A percentile compares a stretch with the other conserved stretches of the same genome.
Conservation (phyloP, 768 basidiomycete species). For the Rhodotorula babjevae region DNA sequence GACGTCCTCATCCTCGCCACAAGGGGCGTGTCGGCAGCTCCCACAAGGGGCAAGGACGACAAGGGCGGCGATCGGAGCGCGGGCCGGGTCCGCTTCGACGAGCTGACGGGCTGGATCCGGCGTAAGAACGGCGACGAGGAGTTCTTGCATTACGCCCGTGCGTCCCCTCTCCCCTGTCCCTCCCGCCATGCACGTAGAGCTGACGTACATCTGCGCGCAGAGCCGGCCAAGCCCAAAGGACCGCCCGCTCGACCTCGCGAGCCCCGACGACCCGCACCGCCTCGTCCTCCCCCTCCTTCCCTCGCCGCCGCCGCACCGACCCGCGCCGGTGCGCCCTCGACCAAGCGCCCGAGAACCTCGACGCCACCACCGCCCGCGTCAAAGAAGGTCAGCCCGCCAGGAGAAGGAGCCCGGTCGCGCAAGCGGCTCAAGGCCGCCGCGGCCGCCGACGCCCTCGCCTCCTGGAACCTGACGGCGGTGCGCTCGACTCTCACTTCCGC, state of each 20-base stretch:
- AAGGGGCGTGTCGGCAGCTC: not conserved
- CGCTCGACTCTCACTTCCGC: not conserved
- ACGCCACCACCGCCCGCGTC: not conserved
- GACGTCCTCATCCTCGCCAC: constrained; percentile 2
- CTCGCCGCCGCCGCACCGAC: too few relatives aligned
- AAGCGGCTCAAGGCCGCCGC: not conserved
- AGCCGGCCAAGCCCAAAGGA: too few relatives aligned
- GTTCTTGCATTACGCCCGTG: not conserved
- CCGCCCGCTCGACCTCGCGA: too few relatives aligned
- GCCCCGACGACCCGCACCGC: too few relatives aligned
- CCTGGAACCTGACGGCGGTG: not conserved
- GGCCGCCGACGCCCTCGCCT: not conserved
- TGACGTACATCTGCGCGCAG: too few relatives aligned
- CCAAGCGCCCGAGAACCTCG: not conserved
- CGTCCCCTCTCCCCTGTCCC: not conserved
- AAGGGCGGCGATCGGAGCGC: not conserved
- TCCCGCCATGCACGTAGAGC: too few relatives aligned
- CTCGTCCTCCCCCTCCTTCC: too few relatives aligned
- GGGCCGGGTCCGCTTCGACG: constrained; percentile 1
- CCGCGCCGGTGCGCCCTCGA: too few relatives aligned
- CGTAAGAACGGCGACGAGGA: not conserved
- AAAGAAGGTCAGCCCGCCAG: not conserved
- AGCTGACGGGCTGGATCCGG: constrained; percentile 2
- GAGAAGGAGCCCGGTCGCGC: not conserved
- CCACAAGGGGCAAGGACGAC: not conserved